Conservation (phyloP, 1,284 basidiomycete genomes). For the Papiliotrema terrestris region DNA sequence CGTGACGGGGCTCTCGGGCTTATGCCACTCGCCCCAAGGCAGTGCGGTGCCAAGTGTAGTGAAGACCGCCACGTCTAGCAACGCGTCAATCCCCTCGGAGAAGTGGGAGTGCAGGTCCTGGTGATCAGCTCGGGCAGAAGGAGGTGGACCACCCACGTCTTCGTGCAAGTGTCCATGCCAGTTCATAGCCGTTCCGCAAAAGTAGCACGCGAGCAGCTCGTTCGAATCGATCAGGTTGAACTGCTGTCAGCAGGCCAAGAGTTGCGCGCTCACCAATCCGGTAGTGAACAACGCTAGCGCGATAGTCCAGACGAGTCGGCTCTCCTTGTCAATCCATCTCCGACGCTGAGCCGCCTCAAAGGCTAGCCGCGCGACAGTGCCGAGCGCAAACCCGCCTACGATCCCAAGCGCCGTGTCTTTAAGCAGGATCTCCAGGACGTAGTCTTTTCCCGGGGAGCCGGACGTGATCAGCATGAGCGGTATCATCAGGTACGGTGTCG, state of each 20-base stretch:
- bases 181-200: conserved; percentile 20
- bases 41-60: conserved; percentile 24
- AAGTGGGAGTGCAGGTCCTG: conserved; percentile 25
- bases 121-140: not conserved
- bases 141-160: conserved; percentile 3
- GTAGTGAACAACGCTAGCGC: conserved; percentile 19
- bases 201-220: conserved; percentile 25
- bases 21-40: conserved; percentile 21
- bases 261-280: conserved; percentile 14
- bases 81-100: conserved; percentile 23
- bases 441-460: conserved; percentile 6
- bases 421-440: conserved; percentile 13
- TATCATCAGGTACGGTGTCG: conserved; percentile 19
- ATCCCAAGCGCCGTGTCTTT: conserved; percentile 16
- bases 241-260: not conserved
- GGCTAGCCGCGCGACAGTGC: conserved; percentile 10
- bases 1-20: conserved; percentile 3
- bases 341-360: conserved; percentile 13
- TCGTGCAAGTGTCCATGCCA: conserved; percentile 21
- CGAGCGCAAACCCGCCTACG: conserved; percentile 12
- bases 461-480: conserved; percentile 16
- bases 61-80: conserved; percentile 26
- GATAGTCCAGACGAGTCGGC: conserved; percentile 21
- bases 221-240: conserved; percentile 19
- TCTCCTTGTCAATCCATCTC: conserved; percentile 24